A percentile compares a stretch with the other conserved stretches of the same genome.
Conservation (phyloP, 1,284 basidiomycete species). For the Neolentinus lepideus region DNA sequence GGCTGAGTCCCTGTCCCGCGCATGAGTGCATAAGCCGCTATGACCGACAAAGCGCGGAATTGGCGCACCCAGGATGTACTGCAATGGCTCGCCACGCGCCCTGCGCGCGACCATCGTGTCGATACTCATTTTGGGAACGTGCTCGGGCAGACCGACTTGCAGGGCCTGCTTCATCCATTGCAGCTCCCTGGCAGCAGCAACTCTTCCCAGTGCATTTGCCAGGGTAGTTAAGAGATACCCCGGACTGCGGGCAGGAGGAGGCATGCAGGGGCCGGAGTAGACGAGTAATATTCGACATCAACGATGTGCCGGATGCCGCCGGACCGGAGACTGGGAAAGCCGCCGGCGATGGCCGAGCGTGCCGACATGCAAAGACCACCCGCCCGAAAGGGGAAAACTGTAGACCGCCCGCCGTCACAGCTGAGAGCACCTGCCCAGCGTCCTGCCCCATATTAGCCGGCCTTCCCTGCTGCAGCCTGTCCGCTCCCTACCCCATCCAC, state of each 20-base stretch:
- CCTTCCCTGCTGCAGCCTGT: neutral
- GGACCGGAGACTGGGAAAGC: constrained; percentile 2
- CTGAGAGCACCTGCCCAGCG: neutral
- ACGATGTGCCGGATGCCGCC: neutral
- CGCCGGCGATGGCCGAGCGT: neutral
- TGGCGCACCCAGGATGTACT: constrained; percentile 79
- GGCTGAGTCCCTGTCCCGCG: constrained; percentile 67
- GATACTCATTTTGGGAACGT: constrained; percentile 1
- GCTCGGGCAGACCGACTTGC: constrained; percentile 4
- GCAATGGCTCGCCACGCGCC: constrained; percentile 71
- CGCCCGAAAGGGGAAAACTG: constrained; percentile 2
- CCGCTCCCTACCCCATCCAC: neutral
- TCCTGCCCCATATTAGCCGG: neutral
- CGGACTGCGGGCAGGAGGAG: constrained; percentile 7
- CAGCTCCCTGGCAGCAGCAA: constrained; percentile 45
- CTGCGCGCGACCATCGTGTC: constrained; percentile 45
- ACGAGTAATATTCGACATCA: neutral
- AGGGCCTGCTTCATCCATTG: constrained; percentile 53
- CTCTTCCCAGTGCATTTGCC: constrained; percentile 30
- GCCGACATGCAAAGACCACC: neutral
- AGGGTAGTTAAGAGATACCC: constrained; percentile 24
- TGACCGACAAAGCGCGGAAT: constrained; percentile 6
- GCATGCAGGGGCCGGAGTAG: constrained; percentile 12
- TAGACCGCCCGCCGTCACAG: neutral
- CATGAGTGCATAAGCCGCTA: constrained; percentile 8